Base-by-base conservation (phyloP, 2,329 filamentous ascomycete species). In the Neocucurbitaria cava region DNA sequence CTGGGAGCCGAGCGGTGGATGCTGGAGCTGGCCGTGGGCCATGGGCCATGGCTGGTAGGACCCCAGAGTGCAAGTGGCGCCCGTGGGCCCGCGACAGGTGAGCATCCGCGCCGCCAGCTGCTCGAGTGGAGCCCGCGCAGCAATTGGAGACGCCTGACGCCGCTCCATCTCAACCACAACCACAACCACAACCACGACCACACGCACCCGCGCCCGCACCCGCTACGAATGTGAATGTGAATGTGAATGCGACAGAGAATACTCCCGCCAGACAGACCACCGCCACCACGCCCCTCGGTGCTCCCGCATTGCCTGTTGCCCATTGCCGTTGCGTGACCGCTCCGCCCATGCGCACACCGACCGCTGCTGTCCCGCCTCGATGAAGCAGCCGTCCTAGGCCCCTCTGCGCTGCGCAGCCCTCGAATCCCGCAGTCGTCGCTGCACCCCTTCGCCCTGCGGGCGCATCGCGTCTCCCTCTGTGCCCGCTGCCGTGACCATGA, bases 401-500 rank as follows among this genome's bases (percentile, higher is more conserved):
- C 58, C 59, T 66, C 61, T 65, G 70, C 63, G 66, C 68, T 66
- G n/a, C 65, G 69, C 65, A 70, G 62, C 66, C 65, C 64, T 68
- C 64, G 58, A 68, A 46, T 50, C 52, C 48, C 44, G 30, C 44
- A 49, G n/a, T 44, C 61, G 52, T 48, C 58, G 50, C 57, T 51
- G 54, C 52, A n/a, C 41, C 45, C 39, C 41, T 40, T 33, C 39
- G 36, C 46, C 51, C 41, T 46, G 54, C 62, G 49, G 51, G 55
- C 61, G 55, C 58, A 61, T 58, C 55, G 60, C 62, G 56, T 52
- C 54, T 45, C 46, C 35, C 18, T 4, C 31, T 35, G 38, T 46
- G 53, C 56, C 49, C 52, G 59, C 52, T 42, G 55, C 54, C 60
- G 61, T 46, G 61, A 69, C 46, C 45, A 90, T 91, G 88, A 85